phyloP scores from a whole-genome alignment of 441 rosid species.

The Erysimum pusillum region DNA sequence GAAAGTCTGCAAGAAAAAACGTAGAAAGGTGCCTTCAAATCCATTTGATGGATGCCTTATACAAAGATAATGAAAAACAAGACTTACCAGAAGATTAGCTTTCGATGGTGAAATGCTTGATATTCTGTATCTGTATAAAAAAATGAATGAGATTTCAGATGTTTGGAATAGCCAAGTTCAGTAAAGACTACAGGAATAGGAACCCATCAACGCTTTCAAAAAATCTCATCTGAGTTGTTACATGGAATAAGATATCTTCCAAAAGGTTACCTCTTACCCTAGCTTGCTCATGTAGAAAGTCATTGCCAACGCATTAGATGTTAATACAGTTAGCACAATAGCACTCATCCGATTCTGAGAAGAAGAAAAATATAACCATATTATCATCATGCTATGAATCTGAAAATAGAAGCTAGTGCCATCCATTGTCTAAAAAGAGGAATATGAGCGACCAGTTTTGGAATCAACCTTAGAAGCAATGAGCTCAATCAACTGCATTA shows the following conservation, averaged over 20 bases:
- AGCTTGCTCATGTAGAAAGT: slow-evolving; percentile 75
- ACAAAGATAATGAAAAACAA: slow-evolving; percentile 2
- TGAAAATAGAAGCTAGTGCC: slow-evolving; percentile 9
- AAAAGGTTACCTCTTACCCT: slow-evolving; percentile 57
- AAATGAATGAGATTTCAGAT: slow-evolving; percentile 24
- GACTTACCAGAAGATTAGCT: slow-evolving; percentile 68
- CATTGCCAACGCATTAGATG: slow-evolving; percentile 74
- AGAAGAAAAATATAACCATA: slow-evolving; percentile 28
- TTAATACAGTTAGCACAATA: slow-evolving; percentile 86
- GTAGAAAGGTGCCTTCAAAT: slow-evolving; percentile 1
- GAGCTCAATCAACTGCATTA: slow-evolving; percentile 85
- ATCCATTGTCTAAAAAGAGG: not conserved
- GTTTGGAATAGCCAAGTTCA: slow-evolving; percentile 30
- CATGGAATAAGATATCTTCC: slow-evolving; percentile 31
- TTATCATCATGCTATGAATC: slow-evolving; percentile 28
- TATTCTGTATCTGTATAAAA: slow-evolving; percentile 64
- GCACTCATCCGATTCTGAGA: slow-evolving; percentile 77
- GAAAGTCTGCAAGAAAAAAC: slow-evolving; percentile 52
- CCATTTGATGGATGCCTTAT: slow-evolving; percentile 2
- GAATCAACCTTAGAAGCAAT: slow-evolving; percentile 76
- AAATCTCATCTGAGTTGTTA: not conserved
- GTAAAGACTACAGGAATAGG: slow-evolving; percentile 2
- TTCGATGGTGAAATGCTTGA: slow-evolving; percentile 87
- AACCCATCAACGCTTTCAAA: slow-evolving; percentile 7
- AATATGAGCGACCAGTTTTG: not conserved